phyloP scores from a whole-genome alignment of 2,329 filamentous ascomycete species.

The Botrytis medusae region DNA sequence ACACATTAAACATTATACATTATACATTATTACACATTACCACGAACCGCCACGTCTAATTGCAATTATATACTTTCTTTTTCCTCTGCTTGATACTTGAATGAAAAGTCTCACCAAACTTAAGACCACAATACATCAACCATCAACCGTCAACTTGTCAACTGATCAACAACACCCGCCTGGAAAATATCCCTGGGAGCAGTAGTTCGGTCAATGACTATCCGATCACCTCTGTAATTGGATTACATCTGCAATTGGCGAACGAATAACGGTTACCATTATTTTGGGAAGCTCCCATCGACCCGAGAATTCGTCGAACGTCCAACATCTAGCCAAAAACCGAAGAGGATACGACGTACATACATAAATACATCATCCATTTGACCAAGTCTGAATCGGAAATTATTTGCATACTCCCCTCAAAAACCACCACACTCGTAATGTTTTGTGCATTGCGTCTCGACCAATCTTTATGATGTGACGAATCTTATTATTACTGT shows the following conservation, averaged over 20 bases:
- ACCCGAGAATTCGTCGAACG: slow-evolving; percentile 2
- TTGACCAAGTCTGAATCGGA: slow-evolving; percentile 2
- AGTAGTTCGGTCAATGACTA: slow-evolving; percentile 4
- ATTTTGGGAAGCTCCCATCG: slow-evolving; percentile 10
- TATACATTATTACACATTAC: background rate
- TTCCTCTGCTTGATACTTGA: background rate
- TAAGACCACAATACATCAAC: background rate
- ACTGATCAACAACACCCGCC: background rate
- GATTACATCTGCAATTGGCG: slow-evolving; percentile 20
- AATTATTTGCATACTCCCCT: background rate
- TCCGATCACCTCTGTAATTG: slow-evolving; percentile 12
- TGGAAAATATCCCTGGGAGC: background rate
- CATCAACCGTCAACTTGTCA: background rate
- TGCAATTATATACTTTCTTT: background rate
- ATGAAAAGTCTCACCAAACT: background rate
- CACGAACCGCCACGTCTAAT: background rate
- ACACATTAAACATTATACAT: background rate
- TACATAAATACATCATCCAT: slow-evolving; percentile 7
- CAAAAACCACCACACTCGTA: slow-evolving; percentile 15
- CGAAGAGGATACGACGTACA: background rate
- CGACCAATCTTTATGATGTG: slow-evolving; percentile 35
- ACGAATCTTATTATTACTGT: slow-evolving; percentile 29
- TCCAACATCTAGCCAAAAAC: background rate
- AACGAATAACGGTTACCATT: slow-evolving; percentile 17
- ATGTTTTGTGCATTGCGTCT: slow-evolving; percentile 30